These are phyloP conservation scores for Emergomyces africanus DNA, from an alignment of 2,329 filamentous ascomycete species.

Conservation along the genomic window DNA sequence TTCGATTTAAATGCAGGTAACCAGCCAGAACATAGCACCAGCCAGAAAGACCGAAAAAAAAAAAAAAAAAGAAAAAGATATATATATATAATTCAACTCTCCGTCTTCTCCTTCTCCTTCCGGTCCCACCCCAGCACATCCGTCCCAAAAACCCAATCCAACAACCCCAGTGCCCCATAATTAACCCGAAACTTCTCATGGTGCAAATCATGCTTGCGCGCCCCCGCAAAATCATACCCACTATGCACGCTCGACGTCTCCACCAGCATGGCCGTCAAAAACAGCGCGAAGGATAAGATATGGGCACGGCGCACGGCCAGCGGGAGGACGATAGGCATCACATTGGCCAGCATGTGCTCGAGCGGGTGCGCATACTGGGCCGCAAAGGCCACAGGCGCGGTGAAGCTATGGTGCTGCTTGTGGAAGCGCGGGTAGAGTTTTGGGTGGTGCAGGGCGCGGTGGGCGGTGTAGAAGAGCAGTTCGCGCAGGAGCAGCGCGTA, in stretches of 20 bases:
- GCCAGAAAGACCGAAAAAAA: too few relatives aligned
- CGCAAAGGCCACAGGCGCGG: conserved; percentile 42
- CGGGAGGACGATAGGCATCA: conserved; percentile 40
- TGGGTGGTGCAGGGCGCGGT: conserved; percentile 41
- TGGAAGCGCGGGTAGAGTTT: conserved; percentile 40
- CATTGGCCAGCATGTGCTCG: conserved; percentile 45
- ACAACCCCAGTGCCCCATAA: conserved; percentile 39
- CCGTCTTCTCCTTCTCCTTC: not conserved
- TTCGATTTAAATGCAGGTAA: not conserved
- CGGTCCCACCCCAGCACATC: not conserved
- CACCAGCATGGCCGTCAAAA: conserved; percentile 36
- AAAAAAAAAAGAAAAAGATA: too few relatives aligned
- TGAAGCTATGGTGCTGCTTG: conserved; percentile 45
- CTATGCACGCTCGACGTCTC: conserved; percentile 45
- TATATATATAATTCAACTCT: not conserved
- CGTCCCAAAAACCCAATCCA: conserved; percentile 47
- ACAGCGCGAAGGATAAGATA: conserved; percentile 41
- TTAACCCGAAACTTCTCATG: conserved; percentile 45
- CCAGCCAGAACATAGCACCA: not conserved
- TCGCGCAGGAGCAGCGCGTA: conserved; percentile 29
- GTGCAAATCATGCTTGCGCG: conserved; percentile 43
- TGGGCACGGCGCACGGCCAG: conserved; percentile 36
- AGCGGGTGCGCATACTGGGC: conserved; percentile 45
- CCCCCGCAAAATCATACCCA: conserved; percentile 43
- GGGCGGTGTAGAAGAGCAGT: conserved; percentile 43